Percentiles rank a stretch among this genome's conserved stretches.
Conservation (phyloP, 2,329 filamentous ascomycete species). For the Diplodia intermedia region DNA sequence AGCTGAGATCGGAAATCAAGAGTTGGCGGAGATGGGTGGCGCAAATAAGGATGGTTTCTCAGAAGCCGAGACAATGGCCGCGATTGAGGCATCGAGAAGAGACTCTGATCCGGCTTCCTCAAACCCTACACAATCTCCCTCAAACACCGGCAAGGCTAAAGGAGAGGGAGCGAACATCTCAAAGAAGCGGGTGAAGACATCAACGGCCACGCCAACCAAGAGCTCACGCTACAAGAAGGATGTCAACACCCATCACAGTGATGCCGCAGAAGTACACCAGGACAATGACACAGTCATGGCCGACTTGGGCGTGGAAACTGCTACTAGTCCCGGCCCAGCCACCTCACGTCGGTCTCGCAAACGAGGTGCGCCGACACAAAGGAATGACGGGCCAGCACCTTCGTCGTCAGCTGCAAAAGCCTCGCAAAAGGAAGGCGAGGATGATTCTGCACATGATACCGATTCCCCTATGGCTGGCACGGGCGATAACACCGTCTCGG, state of each 20-base stretch:
- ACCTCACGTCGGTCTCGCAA: background rate
- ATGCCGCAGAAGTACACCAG: background rate
- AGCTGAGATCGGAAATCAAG: background rate
- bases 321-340: background rate
- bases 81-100: background rate
- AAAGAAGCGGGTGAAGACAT: background rate
- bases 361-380: background rate
- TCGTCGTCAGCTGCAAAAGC: background rate
- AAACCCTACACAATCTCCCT: background rate
- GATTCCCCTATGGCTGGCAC: background rate
- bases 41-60: background rate
- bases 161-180: background rate
- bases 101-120: background rate
- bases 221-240: too few species aligned
- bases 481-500: too few species aligned
- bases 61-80: background rate
- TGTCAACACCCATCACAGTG: background rate
- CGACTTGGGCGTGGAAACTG: background rate
- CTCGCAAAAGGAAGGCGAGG: background rate
- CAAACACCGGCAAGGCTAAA: background rate
- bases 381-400: background rate
- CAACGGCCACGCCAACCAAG: too few species aligned
- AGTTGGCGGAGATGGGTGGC: background rate
- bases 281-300: constrained; percentile 8
- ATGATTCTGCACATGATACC: too few species aligned